A percentile compares a stretch with the other conserved stretches of the same genome.
phyloP scores from a whole-genome alignment of 345 rosid species.

The Fremontodendron californicum region DNA sequence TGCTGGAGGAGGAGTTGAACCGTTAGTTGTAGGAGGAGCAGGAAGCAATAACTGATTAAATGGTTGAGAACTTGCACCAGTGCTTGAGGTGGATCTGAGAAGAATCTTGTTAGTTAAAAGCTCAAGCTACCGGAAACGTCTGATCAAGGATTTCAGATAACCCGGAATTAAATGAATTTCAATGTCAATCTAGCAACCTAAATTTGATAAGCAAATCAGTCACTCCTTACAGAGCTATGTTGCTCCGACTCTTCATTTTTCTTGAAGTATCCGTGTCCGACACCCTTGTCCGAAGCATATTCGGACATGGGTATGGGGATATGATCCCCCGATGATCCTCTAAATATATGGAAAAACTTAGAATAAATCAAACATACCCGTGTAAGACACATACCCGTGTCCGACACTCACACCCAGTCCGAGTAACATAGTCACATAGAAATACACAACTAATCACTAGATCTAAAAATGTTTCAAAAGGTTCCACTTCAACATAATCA shows the following conservation, averaged over 20 bases:
- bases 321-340: too few species aligned
- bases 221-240: slow-evolving; percentile 7
- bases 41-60: slow-evolving; percentile 72
- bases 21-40: slow-evolving; percentile 71
- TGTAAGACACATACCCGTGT: too few species aligned
- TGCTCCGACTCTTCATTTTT: too few species aligned
- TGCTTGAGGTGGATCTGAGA: slow-evolving; percentile 57
- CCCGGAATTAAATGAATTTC: background rate
- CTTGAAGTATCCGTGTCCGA: too few species aligned
- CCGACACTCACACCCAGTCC: too few species aligned
- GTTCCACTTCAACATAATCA: background rate
- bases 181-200: slow-evolving; percentile 8
- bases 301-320: too few species aligned
- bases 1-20: slow-evolving; percentile 42
- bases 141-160: background rate
- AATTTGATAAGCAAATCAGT: background rate
- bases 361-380: too few species aligned
- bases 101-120: slow-evolving; percentile 9
- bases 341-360: too few species aligned
- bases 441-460: background rate
- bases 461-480: background rate
- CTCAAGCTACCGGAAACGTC: slow-evolving; percentile 3
- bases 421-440: too few species aligned
- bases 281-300: too few species aligned
- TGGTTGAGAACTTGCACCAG: slow-evolving; percentile 45